Evolutionary conservation across 192 early-diverging fungal species (phyloP).

Genomic region (Podochytrium sp.): DNA sequence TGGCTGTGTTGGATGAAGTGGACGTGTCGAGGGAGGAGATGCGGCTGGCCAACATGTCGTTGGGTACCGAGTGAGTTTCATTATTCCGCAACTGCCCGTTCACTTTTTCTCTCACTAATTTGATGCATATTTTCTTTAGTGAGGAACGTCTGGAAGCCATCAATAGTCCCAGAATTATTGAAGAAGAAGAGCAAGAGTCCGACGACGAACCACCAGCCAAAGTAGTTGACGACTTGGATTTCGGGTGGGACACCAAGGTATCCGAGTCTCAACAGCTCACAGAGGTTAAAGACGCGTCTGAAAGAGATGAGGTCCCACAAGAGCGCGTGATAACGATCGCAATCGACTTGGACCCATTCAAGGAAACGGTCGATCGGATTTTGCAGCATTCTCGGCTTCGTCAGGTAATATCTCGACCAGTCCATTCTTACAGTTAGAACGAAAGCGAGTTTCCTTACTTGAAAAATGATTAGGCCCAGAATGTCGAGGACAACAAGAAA

Average conservation of each 20-base stretch:
- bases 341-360: slow-evolving; percentile 17
- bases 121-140: neutral
- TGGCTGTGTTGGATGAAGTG: slow-evolving; percentile 5
- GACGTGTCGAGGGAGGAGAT: neutral
- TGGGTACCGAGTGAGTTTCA: slow-evolving; percentile 4
- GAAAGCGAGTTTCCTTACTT: neutral
- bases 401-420: neutral
- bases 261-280: too few relatives aligned
- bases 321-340: neutral
- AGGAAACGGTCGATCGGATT: slow-evolving; percentile 16
- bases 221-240: too few relatives aligned
- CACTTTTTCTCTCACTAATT: neutral
- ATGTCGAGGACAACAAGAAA: neutral
- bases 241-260: too few relatives aligned
- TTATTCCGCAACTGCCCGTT: neutral
- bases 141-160: neutral
- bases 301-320: neutral
- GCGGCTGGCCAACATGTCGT: slow-evolving; percentile 11
- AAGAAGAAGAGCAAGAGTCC: neutral
- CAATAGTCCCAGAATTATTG: neutral
- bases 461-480: too few relatives aligned
- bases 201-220: neutral
- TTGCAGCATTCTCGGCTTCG: slow-evolving; percentile 3
- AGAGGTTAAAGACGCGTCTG: too few relatives aligned
- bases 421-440: neutral